These are phyloP conservation scores for Thielaviopsis ethacetica DNA, from an alignment of 2,329 filamentous ascomycete genomes.

Conservation along the genomic window DNA sequence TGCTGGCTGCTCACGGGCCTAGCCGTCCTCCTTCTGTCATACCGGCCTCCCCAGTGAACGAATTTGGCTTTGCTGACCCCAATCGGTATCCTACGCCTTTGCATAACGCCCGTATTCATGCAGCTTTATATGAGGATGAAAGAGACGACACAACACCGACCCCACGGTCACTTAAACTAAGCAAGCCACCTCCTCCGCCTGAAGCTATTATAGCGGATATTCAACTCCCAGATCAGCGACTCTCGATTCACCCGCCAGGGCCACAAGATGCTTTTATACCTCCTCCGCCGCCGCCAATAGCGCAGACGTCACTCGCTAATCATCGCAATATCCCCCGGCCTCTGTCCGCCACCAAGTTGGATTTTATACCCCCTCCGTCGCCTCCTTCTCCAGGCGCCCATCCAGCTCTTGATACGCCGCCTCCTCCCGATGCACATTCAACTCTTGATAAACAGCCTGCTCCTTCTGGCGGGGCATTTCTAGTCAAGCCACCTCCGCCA, in stretches of 20 bases:
- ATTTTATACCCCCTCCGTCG: not conserved
- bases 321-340: not conserved
- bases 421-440: too few relatives aligned
- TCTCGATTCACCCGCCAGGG: not conserved
- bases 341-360: not conserved
- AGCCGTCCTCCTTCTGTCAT: not conserved
- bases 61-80: not conserved
- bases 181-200: not conserved
- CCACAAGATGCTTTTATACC: not conserved
- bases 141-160: constrained; percentile 3
- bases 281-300: not conserved
- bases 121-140: not conserved
- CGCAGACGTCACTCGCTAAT: not conserved
- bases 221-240: not conserved
- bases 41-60: not conserved
- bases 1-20: not conserved
- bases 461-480: not conserved
- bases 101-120: not conserved
- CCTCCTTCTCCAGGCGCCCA: not conserved
- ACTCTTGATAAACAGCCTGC: not conserved
- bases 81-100: not conserved
- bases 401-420: not conserved
- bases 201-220: not conserved
- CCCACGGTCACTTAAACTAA: not conserved
- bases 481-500: not conserved